Conservation (phyloP, 2,329 filamentous ascomycete species). For the Alternaria gansuensis region DNA sequence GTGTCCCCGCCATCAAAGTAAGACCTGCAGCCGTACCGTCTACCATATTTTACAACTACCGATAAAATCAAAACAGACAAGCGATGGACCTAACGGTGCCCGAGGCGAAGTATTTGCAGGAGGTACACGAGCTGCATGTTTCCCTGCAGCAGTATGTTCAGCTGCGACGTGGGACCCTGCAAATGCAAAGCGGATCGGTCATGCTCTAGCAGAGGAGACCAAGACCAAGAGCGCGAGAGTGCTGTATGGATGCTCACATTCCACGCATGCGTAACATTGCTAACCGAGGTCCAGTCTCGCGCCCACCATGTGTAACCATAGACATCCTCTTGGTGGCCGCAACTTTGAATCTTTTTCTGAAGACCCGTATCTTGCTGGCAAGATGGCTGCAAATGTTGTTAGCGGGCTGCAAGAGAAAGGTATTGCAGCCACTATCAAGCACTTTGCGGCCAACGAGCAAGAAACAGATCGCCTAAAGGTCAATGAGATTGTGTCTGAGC, state of each 20-base stretch:
- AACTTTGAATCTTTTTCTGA: slow-evolving; percentile 81
- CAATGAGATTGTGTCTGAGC: slow-evolving; percentile 60
- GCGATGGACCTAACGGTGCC: slow-evolving; percentile 74
- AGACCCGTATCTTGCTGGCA: slow-evolving; percentile 72
- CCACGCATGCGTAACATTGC: not conserved
- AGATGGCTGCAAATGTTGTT: slow-evolving; percentile 69
- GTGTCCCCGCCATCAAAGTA: slow-evolving; percentile 66
- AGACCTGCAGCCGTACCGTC: not conserved
- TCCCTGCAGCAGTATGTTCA: slow-evolving; percentile 76
- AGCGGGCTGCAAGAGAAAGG: slow-evolving; percentile 70
- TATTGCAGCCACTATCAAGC: slow-evolving; percentile 76
- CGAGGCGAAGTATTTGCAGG: slow-evolving; percentile 71
- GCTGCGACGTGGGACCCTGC: slow-evolving; percentile 76
- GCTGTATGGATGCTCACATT: slow-evolving; percentile 52
- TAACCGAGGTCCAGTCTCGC: slow-evolving; percentile 60
- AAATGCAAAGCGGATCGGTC: slow-evolving; percentile 62
- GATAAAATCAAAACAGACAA: slow-evolving; percentile 55
- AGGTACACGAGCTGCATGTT: slow-evolving; percentile 71
- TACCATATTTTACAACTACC: not conserved
- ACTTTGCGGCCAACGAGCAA: slow-evolving; percentile 73
- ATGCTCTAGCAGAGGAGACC: slow-evolving; percentile 74
- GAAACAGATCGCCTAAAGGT: slow-evolving; percentile 73
- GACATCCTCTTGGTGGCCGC: slow-evolving; percentile 79
- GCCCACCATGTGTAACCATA: slow-evolving; percentile 81
- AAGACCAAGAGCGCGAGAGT: slow-evolving; percentile 77